A percentile compares a stretch with the other conserved stretches of the same genome.
phyloP scores from a whole-genome alignment of 441 rosid species.

The Erysimum cheiri region DNA sequence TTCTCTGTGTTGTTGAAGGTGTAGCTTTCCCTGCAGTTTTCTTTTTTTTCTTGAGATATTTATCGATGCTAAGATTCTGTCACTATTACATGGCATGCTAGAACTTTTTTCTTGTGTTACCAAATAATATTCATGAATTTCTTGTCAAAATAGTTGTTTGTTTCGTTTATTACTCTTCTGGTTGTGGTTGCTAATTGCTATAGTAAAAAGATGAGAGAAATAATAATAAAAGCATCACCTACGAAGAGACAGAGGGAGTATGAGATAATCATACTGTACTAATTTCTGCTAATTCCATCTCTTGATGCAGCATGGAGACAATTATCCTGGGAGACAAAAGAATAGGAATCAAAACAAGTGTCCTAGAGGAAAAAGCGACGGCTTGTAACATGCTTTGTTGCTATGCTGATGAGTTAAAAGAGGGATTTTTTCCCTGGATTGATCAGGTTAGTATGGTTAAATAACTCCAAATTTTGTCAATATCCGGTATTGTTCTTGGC shows the following conservation, averaged over 20 bases:
- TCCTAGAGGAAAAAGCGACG: constrained; percentile 97
- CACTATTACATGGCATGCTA: not conserved
- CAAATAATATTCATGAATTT: not conserved
- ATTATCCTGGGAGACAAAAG: constrained; percentile 98
- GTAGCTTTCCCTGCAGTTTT: constrained; percentile 11
- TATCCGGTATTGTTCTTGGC: constrained; percentile 4
- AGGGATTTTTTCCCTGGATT: constrained; percentile 99
- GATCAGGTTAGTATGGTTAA: constrained; percentile 72
- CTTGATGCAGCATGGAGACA: constrained; percentile 92
- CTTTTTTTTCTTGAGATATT: constrained; percentile 1
- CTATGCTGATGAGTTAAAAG: constrained; percentile 98
- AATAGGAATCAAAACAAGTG: constrained; percentile 98
- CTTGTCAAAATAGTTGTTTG: not conserved
- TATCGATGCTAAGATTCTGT: not conserved
- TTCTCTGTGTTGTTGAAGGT: constrained; percentile 22
- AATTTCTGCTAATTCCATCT: constrained; percentile 24
- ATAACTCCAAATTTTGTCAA: constrained; percentile 26
- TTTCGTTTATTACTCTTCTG: not conserved
- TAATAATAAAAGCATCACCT: not conserved
- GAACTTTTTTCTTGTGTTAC: not conserved
- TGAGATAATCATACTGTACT: constrained; percentile 8
- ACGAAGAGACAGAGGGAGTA: not conserved
- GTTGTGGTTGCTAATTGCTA: not conserved
- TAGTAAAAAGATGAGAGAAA: not conserved
- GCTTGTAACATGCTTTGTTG: constrained; percentile 99